These are phyloP conservation scores for Phytophthora niederhauseri DNA, from an alignment of 352 stramenopile genomes.

Conservation along the genomic window DNA sequence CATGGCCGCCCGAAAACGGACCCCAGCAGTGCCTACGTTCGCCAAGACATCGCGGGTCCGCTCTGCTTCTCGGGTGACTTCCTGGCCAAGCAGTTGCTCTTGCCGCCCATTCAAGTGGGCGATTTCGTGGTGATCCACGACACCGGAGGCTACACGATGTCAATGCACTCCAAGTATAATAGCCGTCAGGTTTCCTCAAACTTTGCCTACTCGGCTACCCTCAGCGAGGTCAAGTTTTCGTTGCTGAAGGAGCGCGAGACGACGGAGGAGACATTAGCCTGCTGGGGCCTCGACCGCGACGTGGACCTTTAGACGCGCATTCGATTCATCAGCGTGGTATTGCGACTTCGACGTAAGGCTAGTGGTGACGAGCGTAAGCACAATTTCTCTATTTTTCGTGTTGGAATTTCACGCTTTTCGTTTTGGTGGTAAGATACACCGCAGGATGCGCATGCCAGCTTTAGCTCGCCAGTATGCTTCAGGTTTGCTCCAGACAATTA, in stretches of 20 bases:
- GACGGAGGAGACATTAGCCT: constrained; percentile 64
- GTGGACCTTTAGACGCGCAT: constrained; percentile 36
- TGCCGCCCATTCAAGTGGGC: constrained; percentile 74
- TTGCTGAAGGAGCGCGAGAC: constrained; percentile 74
- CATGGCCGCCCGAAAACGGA: constrained; percentile 55
- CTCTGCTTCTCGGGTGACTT: constrained; percentile 95
- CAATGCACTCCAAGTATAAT: constrained; percentile 92
- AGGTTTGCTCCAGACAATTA: constrained; percentile 31
- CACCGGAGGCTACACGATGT: constrained; percentile 88
- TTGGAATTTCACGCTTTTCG: constrained; percentile 18
- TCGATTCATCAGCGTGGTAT: neutral
- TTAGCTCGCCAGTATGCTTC: constrained; percentile 7
- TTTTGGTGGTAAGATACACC: constrained; percentile 10
- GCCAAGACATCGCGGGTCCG: constrained; percentile 89
- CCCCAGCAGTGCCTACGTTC: constrained; percentile 43
- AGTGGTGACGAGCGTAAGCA: constrained; percentile 12
- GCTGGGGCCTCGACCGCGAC: constrained; percentile 66
- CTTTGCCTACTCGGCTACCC: constrained; percentile 57
- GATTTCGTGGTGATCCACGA: constrained; percentile 90
- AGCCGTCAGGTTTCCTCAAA: constrained; percentile 74
- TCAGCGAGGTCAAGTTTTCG: constrained; percentile 48
- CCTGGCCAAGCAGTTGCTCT: constrained; percentile 72
- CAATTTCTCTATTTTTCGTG: constrained; percentile 28
- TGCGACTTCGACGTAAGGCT: neutral
- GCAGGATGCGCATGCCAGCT: constrained; percentile 8